Conservation (phyloP, 2,329 filamentous ascomycete species). For the Clathrospora elynae region DNA sequence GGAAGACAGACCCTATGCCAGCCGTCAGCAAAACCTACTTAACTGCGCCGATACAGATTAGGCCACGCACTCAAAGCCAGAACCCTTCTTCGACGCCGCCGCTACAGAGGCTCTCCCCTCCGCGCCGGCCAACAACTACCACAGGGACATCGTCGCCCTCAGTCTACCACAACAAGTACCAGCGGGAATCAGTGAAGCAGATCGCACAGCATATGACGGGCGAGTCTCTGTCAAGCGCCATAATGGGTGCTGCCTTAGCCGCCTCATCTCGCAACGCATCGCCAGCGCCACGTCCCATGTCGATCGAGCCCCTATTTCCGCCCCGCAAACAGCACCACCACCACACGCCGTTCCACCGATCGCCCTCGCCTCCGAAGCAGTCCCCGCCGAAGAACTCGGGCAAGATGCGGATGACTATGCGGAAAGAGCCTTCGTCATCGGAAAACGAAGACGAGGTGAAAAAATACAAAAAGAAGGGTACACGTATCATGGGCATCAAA, state of each 20-base stretch:
- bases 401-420: slow-evolving; percentile 69
- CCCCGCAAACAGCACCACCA: slow-evolving; percentile 49
- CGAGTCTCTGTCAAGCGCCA: slow-evolving; percentile 72
- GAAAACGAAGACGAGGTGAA: slow-evolving; percentile 61
- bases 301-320: slow-evolving; percentile 47
- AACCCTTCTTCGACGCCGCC: slow-evolving; percentile 32
- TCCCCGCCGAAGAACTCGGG: slow-evolving; percentile 51
- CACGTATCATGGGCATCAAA: slow-evolving; percentile 58
- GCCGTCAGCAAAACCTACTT: slow-evolving; percentile 16
- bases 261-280: slow-evolving; percentile 59
- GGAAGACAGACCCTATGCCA: slow-evolving; percentile 15
- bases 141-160: slow-evolving; percentile 31
- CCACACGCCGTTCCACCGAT: slow-evolving; percentile 46
- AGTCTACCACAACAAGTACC: slow-evolving; percentile 49
- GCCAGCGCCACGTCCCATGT: slow-evolving; percentile 40
- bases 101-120: slow-evolving; percentile 28
- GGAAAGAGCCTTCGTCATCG: slow-evolving; percentile 54
- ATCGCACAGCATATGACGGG: slow-evolving; percentile 60
- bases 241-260: slow-evolving; percentile 75
- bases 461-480: slow-evolving; percentile 59
- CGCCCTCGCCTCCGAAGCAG: slow-evolving; percentile 44
- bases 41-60: slow-evolving; percentile 28
- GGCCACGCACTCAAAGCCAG: slow-evolving; percentile 43
- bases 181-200: slow-evolving; percentile 42
- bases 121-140: slow-evolving; percentile 29